A percentile compares a stretch with the other conserved stretches of the same genome.
phyloP scores from a whole-genome alignment of 2,329 filamentous ascomycete genomes.

The Parastagonospora avenae region DNA sequence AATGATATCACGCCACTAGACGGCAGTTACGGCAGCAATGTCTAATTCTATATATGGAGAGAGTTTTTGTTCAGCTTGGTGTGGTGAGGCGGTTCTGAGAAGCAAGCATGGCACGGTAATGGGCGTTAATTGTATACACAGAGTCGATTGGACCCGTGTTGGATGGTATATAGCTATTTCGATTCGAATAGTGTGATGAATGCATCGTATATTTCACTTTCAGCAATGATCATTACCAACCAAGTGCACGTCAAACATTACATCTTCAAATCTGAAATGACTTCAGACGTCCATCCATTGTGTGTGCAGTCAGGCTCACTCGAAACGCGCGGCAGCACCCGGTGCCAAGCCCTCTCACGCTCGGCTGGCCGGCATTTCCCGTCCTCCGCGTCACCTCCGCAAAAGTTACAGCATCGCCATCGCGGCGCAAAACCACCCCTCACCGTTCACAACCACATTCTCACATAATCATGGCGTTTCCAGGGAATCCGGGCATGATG shows the following conservation, averaged over 20 bases:
- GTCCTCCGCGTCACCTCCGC: conserved; percentile 44
- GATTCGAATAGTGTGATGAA: conserved; percentile 10
- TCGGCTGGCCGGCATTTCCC: conserved; percentile 25
- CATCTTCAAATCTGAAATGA: not conserved
- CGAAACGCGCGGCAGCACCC: no score
- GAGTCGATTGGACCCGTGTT: conserved; percentile 12
- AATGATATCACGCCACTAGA: conserved; percentile 40
- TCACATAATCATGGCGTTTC: conserved; percentile 36
- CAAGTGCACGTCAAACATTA: not conserved
- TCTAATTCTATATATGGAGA: conserved; percentile 25
- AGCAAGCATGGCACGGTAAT: conserved; percentile 20
- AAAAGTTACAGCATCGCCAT: conserved; percentile 27
- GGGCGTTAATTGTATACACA: conserved; percentile 14
- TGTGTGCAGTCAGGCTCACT: no score
- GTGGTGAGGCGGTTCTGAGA: conserved; percentile 8
- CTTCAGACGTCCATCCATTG: not conserved
- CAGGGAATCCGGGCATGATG: conserved; percentile 29
- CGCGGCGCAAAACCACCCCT: conserved; percentile 15
- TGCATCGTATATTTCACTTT: conserved; percentile 4
- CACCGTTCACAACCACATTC: conserved; percentile 5
- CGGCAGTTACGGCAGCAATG: conserved; percentile 31
- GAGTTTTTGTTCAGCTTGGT: conserved; percentile 27
- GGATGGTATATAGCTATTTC: conserved; percentile 4
- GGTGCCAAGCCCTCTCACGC: conserved; percentile 1
- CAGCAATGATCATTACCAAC: not conserved